These are phyloP conservation scores for Oryza officinalis DNA, from an alignment of 176 grass and related monocot genomes.

Conservation along the genomic window DNA sequence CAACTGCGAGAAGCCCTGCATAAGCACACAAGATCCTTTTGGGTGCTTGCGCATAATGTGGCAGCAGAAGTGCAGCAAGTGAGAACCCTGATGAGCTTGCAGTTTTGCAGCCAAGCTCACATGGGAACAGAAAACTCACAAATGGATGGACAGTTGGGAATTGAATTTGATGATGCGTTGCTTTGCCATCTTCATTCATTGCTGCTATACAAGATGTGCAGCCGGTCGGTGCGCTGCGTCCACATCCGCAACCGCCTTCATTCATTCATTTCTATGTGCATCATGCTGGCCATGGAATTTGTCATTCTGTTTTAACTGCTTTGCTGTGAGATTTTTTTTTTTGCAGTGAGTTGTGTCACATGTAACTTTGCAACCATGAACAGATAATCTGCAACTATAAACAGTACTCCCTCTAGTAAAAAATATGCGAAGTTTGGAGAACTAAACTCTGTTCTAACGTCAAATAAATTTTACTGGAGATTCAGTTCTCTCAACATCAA, in stretches of 20 bases:
- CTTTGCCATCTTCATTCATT: background rate
- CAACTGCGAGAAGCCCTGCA: background rate
- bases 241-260: background rate
- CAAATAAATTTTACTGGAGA: no score
- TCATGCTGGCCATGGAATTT: background rate
- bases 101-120: slow-evolving; percentile 22
- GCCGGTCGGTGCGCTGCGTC: background rate
- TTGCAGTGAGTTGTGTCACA: background rate
- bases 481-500: no score
- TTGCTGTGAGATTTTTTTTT: background rate
- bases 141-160: background rate
- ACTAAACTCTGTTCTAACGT: no score
- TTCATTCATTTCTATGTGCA: background rate
- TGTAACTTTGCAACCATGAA: background rate
- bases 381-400: background rate
- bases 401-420: background rate
- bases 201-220: background rate
- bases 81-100: background rate
- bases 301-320: background rate
- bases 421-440: no score
- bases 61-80: background rate
- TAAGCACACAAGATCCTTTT: background rate
- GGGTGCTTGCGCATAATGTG: background rate
- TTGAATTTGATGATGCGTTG: slow-evolving; percentile 28
- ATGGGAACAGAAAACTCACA: background rate